phyloP scores from a whole-genome alignment of 768 basidiomycete species.

The Trametes villosa region DNA sequence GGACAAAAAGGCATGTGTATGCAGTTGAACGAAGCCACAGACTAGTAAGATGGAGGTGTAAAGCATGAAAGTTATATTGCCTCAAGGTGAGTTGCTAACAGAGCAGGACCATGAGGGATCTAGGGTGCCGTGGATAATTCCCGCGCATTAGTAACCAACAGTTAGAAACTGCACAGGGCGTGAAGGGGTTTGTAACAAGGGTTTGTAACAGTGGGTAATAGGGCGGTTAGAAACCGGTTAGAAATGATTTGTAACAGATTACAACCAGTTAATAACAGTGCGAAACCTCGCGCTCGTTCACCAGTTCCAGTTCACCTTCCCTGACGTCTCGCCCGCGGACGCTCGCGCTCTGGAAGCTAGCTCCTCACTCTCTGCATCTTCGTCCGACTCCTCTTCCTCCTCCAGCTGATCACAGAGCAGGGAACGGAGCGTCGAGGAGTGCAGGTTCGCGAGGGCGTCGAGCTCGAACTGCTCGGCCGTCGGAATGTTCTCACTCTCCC shows the following conservation, averaged over 20 bases:
- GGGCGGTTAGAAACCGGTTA: not conserved
- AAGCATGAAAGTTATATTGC: no score
- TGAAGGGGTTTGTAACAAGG: not conserved
- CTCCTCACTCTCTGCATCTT: not conserved
- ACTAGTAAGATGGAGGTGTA: no score
- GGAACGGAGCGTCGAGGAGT: not conserved
- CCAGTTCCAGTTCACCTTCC: not conserved
- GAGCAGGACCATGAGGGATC: no score
- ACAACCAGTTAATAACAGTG: not conserved
- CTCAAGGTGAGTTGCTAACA: no score
- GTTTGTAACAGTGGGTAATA: not conserved
- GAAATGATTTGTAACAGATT: not conserved
- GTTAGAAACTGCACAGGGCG: not conserved
- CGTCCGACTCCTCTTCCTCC: not conserved
- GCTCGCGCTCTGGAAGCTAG: not conserved
- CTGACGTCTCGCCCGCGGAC: not conserved
- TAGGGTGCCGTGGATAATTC: slow-evolving; percentile 5
- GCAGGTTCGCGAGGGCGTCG: not conserved
- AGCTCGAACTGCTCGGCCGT: not conserved
- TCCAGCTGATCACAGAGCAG: not conserved
- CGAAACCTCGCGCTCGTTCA: not conserved
- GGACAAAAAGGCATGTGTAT: no score
- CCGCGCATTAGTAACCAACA: slow-evolving; percentile 1
- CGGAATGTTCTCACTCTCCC: no score
- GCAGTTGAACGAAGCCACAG: no score